Evolutionary conservation across 192 early-diverging fungal species (phyloP), one percentile per base, ranked within the genome.

Genomic region (Blastocladiella britannica): DNA sequence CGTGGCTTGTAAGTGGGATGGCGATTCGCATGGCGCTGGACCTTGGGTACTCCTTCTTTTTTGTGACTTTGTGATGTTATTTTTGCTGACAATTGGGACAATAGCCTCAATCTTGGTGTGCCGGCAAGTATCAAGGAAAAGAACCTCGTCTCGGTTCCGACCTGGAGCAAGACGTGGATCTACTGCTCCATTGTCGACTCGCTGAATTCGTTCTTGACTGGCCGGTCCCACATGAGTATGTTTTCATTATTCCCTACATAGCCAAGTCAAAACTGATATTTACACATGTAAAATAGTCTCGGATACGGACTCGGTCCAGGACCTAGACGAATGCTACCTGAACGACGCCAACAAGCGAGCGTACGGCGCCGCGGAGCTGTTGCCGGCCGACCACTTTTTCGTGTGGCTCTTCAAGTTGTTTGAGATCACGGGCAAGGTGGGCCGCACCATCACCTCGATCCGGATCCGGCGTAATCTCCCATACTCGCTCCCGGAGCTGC

Each of bases 81-180:
- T n/a, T n/a, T n/a, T n/a, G n/a, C n/a, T n/a, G n/a, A n/a, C n/a
- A n/a, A n/a, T n/a, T n/a, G n/a, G n/a, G n/a, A n/a, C n/a, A n/a
- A n/a, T n/a, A n/a, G n/a, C n/a, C 37, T 47, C 15, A 47, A 47
- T 12, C 15, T 47, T 3, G 37, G 37, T 20, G 37, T 47, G 37
- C 37, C 37, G 15, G 37, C 12, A 20, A 20, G 15, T 2, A 20
- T 47, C 37, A 47, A 47, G 37, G 37, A 47, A 9, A 47, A 47
- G 37, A 47, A 47, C 15, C 37, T 47, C 15, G n/a, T 47, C n/a
- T 47, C 37, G 37, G 12, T 20, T 9, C 37, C 37, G 1, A 20
- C n/a, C 37, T 47, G 37, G 37, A 47, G 15, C 37, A 47, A 47
- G 37, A 47, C 37, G 37, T 47, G 37, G 37, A 47, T 47, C 37